Conservation (phyloP, 768 basidiomycete species). For the Neoboletus subvelutipes region DNA sequence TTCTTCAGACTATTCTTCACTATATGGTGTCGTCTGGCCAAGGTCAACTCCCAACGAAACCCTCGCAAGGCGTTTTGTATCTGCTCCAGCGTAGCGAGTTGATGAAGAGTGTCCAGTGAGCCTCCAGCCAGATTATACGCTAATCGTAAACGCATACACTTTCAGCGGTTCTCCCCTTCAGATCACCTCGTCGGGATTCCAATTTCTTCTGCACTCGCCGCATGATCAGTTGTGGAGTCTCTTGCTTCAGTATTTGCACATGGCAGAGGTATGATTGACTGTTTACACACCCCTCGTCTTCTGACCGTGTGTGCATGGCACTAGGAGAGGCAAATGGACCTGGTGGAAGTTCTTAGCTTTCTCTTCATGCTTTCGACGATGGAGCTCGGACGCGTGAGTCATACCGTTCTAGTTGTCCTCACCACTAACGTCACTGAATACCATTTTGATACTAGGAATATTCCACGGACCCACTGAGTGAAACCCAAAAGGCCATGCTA, state of each 20-base stretch:
- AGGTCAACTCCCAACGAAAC: slow-evolving; percentile 70
- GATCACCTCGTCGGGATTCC: slow-evolving; percentile 95
- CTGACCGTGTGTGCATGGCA: slow-evolving; percentile 14
- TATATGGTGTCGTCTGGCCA: slow-evolving; percentile 96
- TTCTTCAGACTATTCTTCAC: slow-evolving; percentile 82
- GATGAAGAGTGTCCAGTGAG: slow-evolving; percentile 74
- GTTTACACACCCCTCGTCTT: slow-evolving; percentile 3
- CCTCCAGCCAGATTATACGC: slow-evolving; percentile 1
- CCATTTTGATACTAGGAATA: slow-evolving; percentile 65
- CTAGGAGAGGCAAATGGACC: slow-evolving; percentile 85
- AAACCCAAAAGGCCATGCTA: slow-evolving; percentile 82
- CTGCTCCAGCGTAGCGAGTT: slow-evolving; percentile 82
- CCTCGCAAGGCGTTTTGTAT: slow-evolving; percentile 80
- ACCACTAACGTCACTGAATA: neutral
- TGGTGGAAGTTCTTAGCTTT: slow-evolving; percentile 91
- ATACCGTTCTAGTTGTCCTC: neutral
- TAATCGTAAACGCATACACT: neutral
- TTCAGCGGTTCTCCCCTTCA: slow-evolving; percentile 56
- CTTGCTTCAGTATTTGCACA: slow-evolving; percentile 83
- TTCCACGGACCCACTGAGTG: slow-evolving; percentile 74
- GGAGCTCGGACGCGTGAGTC: slow-evolving; percentile 82
- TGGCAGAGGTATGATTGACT: slow-evolving; percentile 64
- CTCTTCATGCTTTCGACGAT: slow-evolving; percentile 97
- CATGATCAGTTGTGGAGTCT: slow-evolving; percentile 96
- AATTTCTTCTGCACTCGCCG: slow-evolving; percentile 92